Evolutionary conservation across 441 rosid genomes (phyloP), one percentile per base, ranked within the genome.

Genomic region (Bocquillonia castaneifolia): DNA sequence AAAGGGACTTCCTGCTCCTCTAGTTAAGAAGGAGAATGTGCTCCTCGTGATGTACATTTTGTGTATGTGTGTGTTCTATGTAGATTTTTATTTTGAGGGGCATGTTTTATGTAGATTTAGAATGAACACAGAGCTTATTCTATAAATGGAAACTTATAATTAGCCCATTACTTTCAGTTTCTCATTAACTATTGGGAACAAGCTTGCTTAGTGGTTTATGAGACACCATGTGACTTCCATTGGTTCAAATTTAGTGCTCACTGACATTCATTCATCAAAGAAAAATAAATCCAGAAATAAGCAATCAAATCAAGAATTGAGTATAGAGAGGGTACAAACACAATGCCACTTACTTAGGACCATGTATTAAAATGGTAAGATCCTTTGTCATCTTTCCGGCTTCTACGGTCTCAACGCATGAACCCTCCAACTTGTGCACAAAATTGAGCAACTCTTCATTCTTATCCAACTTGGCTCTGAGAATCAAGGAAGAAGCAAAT

Each of bases 341-440:
- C 45, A 22, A 28, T 42, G 67, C 50, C 29, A 75, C 88, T 77
- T 81, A 93, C 99, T 82, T 89, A 58, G 90, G 82, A 68, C 96
- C 95, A 47, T 89, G 96, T 68, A 78, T 67, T 72, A 93, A 77
- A 74, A 93, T 72, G 65, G 97, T 90, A 72, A 93, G 97, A 82
- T 93, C 99, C 83, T 93, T 93, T 29, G 99, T 93, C 96, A 91
- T 91, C 83, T 87, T 87, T 61, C 96, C 96, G 26, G 84, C 75
- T 77, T 93, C 99, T 57, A 91, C 95, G 10, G 92, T 82, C 76
- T 79, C 93, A 13, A 89, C 66, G 80, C 99, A 93, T 18, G 99
- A 84, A 1, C 85, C 74, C 85, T 93, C 97, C 65, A 91, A 74
- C 85, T 93, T 91, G 78, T 68, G 80, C 51, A 85, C 92, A 70